Evolutionary conservation across 768 basidiomycete genomes (phyloP), one percentile per base, ranked within the genome.

Genomic region (Podaxis sp.): DNA sequence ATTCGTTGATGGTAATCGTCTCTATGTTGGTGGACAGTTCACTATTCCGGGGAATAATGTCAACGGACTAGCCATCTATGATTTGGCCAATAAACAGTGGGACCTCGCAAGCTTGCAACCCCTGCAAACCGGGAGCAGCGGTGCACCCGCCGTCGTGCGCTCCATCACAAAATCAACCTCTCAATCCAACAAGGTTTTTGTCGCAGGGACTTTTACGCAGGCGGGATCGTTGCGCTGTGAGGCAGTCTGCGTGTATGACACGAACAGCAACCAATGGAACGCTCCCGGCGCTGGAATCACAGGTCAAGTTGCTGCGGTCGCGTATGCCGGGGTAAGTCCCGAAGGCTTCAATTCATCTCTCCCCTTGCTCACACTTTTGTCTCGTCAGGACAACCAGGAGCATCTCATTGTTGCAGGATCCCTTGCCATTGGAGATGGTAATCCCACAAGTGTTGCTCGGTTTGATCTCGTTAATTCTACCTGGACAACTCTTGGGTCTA

Each of bases 11-110:
- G 82, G 77, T n/a, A 75, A 87, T 57, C 74, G 76, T 36, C 77
- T 96, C 10, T 96, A 86, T 70, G 78, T 97, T 40, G 96, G 94
- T 0, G 96, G 96, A 46, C 81, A 91, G 69, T 96, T 93, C 69
- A 86, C 82, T 16, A 71, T 90, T 58, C 66, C 78, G 4, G 82
- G 80, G n/a, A 72, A 80, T 44, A 74, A 73, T 38, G 79, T 80
- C 32, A 87, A 86, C 61, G 90, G 90, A 27, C 82, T 98, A 51
- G 89, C 89, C 1, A 75, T 90, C 47, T 98, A 96, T 69, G 85
- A 97, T 69, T 83, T 98, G 16, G 70, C 75, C 18, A 72, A 72
- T 42, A 79, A 85, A 63, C 71, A 79, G 42, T 94, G 91, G 92
- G 76, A 83, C 54, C 72, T 82, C 14, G 74, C 79, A 18, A 77